These are phyloP conservation scores for Lentinula aciculospora DNA, from an alignment of 768 basidiomycete genomes.

Conservation along the genomic window DNA sequence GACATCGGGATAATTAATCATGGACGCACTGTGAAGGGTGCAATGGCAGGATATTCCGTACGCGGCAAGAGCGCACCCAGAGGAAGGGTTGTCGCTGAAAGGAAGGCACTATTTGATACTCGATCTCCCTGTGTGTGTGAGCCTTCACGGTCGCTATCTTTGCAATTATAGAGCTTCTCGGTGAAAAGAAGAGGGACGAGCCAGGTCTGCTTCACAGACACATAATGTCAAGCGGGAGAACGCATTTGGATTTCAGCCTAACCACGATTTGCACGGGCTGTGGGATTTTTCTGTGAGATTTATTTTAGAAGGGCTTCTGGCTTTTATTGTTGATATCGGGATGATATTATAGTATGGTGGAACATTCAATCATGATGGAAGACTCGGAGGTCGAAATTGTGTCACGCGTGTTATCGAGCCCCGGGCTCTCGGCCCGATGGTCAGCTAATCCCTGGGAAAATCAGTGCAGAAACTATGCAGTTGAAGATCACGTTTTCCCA, in stretches of 20 bases:
- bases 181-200: not conserved
- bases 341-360: not conserved
- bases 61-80: slow-evolving; percentile 5
- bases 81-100: not conserved
- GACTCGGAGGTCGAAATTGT: not conserved
- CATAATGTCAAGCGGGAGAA: not conserved
- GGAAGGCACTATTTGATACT: not conserved
- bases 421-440: not conserved
- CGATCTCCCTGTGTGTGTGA: not conserved
- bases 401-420: not conserved
- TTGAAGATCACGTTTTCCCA: not conserved
- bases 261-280: not conserved
- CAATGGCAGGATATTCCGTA: not conserved
- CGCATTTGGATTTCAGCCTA: not conserved
- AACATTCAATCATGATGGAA: not conserved
- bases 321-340: not conserved
- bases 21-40: not conserved
- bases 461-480: not conserved
- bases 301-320: not conserved
- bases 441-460: not conserved
- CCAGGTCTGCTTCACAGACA: not conserved
- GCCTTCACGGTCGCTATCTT: not conserved
- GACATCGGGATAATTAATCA: slow-evolving; percentile 7
- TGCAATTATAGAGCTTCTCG: not conserved
- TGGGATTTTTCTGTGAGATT: not conserved